Base-by-base conservation (phyloP, 257 asterid species). In the Nemophila menziesii region DNA sequence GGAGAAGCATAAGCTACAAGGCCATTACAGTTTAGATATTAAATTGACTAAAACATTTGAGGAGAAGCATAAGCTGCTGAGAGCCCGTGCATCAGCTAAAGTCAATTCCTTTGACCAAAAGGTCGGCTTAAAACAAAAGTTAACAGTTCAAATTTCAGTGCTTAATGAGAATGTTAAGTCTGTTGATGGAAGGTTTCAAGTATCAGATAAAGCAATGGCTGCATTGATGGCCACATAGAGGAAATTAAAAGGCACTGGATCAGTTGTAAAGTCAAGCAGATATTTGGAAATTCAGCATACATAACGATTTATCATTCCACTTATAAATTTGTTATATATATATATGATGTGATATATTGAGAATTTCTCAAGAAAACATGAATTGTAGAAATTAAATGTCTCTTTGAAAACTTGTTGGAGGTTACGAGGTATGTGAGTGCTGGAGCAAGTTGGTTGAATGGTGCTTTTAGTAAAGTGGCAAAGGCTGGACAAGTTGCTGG, bases 181-280 rank as follows among this genome's bases (percentile, higher is more conserved):
- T 21, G 92, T 82, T 49, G 97, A 82, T 60, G 87, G 77, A 67
- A 82, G 63, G 68, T 82, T 82, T 64, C 94, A 86, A 64, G 93
- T 86, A 39, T 86, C 97, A 5, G 95, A 82, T 57, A 86, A 82
- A 71, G 80, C 97, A 20, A 75, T 83, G 87, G 86, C 97, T 37
- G 97, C 94, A 51, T 52, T 86, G 51, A 44, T 82, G 82, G 93
- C 93, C 26, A 93, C 97, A 20, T 94, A 86, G 56, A 73, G 92
- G 60, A 86, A 82, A 69, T 38, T 82, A 62, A 86, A 82, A 52
- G 74, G 72, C 66, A 86, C 97, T 46, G 97, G 97, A 50, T 72
- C 97, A 51, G 97, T 92, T 55, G 95, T 86, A 66, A 86, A 82
- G 68, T 74, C 97, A 48, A 86, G 97, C 93, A 86, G 94, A 93